Evolutionary conservation across 2,329 filamentous ascomycete species (phyloP).

Genomic region (Botryotinia globosa): DNA sequence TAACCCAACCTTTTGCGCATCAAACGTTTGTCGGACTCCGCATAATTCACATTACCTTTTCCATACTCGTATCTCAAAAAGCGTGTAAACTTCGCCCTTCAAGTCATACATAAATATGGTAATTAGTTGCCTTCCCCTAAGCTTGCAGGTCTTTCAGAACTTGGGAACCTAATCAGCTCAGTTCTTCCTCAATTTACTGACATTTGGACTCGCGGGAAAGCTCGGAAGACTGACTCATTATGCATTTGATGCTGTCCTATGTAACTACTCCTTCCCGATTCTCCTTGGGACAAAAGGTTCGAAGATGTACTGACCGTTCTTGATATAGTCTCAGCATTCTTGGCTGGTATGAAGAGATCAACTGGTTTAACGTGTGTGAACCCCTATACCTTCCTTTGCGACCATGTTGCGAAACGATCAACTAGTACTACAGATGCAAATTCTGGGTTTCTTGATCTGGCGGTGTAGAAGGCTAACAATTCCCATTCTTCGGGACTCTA

Average conservation of each 20-base stretch:
- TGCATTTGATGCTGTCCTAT: conserved; percentile 90
- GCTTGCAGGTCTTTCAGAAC: conserved; percentile 24
- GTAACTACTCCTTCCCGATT: conserved; percentile 49
- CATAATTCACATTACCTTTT: neutral
- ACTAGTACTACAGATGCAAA: neutral
- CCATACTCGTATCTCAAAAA: neutral
- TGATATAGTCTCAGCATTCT: conserved; percentile 80
- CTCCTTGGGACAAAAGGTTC: neutral
- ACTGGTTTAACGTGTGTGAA: conserved; percentile 91
- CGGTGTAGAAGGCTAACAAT: conserved; percentile 44
- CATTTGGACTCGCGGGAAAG: conserved; percentile 70
- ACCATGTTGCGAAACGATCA: neutral
- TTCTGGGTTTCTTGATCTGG: neutral
- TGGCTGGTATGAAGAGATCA: conserved; percentile 95
- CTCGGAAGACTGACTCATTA: conserved; percentile 91
- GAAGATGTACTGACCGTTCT: neutral
- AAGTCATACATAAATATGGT: conserved; percentile 42
- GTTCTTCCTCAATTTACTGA: conserved; percentile 66
- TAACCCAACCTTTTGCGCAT: neutral
- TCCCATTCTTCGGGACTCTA: conserved; percentile 46
- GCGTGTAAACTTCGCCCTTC: neutral
- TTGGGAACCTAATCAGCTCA: conserved; percentile 48
- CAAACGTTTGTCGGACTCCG: neutral
- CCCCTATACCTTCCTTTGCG: conserved; percentile 4
- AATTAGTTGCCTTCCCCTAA: conserved; percentile 36